Evolutionary conservation across 2,329 filamentous ascomycete species (phyloP), one percentile per base, ranked within the genome.

Genomic region (Magnaporthiopsis incrustans): DNA sequence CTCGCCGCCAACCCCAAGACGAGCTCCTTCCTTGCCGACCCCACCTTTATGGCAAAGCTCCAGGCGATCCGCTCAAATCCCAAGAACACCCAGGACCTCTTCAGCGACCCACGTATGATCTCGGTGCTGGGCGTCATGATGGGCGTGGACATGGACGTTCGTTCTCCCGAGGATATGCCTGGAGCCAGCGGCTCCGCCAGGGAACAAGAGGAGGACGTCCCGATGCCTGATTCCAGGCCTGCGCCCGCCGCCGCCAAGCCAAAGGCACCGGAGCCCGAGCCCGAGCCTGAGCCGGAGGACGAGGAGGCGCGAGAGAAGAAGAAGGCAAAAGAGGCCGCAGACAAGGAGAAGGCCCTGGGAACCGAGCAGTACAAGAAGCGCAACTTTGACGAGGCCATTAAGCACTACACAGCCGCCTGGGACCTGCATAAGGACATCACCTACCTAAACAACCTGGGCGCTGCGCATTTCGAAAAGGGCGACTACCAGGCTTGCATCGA

Each of bases 331-430:
- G 91, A 89, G 72, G 91, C 90, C 67, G 95, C 93, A 59, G 95
- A 99, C 71, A 91, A 92, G 75, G 90, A 97, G 79, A 99, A 99
- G 86, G 90, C 89, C 35, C 82, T 96, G 65, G 95, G 95, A 65
- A 99, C 94, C 18, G 92, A 95, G 70, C 89, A 89, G 76, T 99
- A 99, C 84, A 99, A 99, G 88, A 98, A 98, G 85, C 89, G 92
- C 70, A 88, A 97, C 74, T 97, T 99, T 70, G 95, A 98, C 71
- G 87, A 90, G 73, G 95, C 95, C 62, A 97, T 99, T 71, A 86
- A 88, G 73, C 92, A 99, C 80, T 99, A 99, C 82, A 85, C 77
- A 75, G 96, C 96, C 76, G 95, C 95, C 0, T 99, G 95, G 95
- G 93, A 97, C 66, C 77, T 90, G 56, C 83, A 91, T 85, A 95